These are phyloP conservation scores for Escovopsis sp. DNA, from an alignment of 2,329 filamentous ascomycete species.

Conservation along the genomic window DNA sequence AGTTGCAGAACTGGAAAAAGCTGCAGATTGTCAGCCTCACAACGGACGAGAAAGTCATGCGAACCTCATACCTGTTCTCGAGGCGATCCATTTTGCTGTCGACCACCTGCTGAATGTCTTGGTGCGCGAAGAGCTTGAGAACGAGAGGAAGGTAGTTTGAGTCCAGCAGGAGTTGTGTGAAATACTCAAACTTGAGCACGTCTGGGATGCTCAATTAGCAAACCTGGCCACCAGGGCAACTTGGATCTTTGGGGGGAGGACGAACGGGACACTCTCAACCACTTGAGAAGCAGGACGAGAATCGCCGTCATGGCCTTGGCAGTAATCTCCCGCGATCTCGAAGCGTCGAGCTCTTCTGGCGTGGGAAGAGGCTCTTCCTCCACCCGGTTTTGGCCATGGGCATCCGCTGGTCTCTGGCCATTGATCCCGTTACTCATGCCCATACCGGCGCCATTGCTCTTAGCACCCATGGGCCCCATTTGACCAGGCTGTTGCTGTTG, in stretches of 20 bases:
- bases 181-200: constrained; percentile 86
- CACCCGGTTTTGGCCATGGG: constrained; percentile 16
- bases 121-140: constrained; percentile 83
- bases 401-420: constrained; percentile 17
- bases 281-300: constrained; percentile 78
- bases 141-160: constrained; percentile 90
- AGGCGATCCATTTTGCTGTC: constrained; percentile 73
- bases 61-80: constrained; percentile 52
- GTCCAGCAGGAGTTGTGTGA: constrained; percentile 84
- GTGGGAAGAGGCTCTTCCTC: constrained; percentile 33
- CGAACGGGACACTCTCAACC: constrained; percentile 90
- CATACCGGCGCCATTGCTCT: constrained; percentile 23
- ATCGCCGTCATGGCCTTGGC: constrained; percentile 86
- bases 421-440: constrained; percentile 20
- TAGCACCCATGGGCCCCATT: constrained; percentile 26
- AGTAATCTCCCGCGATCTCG: constrained; percentile 72
- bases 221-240: neutral
- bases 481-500: constrained; percentile 29
- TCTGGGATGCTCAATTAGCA: constrained; percentile 35
- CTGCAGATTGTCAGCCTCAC: constrained; percentile 25
- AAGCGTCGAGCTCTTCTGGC: constrained; percentile 66
- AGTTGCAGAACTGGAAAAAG: constrained; percentile 83
- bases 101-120: constrained; percentile 82
- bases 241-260: constrained; percentile 1
- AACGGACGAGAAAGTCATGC: no score